These are phyloP conservation scores for Neoboletus brunneissimus DNA, from an alignment of 768 basidiomycete genomes.

Conservation along the genomic window DNA sequence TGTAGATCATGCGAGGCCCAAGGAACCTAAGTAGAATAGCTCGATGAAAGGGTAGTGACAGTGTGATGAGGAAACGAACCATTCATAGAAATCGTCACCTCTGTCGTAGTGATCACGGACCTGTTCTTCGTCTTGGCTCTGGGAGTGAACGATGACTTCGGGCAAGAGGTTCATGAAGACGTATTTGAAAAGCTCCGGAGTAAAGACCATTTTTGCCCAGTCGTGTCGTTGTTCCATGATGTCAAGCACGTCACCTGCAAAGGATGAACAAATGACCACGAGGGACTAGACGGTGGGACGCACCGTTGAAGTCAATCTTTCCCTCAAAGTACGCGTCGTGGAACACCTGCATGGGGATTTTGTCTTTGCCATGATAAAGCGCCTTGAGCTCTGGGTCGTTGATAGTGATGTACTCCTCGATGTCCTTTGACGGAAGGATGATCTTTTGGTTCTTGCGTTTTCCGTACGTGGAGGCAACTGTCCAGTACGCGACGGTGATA, in stretches of 20 bases:
- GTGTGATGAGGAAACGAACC: constrained; percentile 37
- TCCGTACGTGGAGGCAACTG: constrained; percentile 79
- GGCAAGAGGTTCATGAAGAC: constrained; percentile 85
- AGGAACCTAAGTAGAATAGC: constrained; percentile 61
- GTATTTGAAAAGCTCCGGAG: constrained; percentile 89
- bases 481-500: constrained; percentile 85
- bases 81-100: constrained; percentile 94
- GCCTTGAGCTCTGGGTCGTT: constrained; percentile 78
- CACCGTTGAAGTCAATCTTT: constrained; percentile 95
- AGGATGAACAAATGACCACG: neutral
- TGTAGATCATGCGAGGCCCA: constrained; percentile 96
- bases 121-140: constrained; percentile 90
- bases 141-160: constrained; percentile 92
- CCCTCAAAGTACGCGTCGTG: constrained; percentile 97
- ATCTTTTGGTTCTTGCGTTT: constrained; percentile 82
- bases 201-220: constrained; percentile 92
- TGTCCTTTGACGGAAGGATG: constrained; percentile 74
- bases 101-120: constrained; percentile 96
- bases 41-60: neutral
- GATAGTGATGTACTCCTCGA: constrained; percentile 90
- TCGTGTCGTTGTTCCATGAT: constrained; percentile 93
- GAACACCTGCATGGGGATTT: constrained; percentile 97
- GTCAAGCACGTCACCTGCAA: constrained; percentile 85
- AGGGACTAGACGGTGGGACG: constrained; percentile 13
- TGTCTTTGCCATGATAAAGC: constrained; percentile 77